Base-by-base conservation (phyloP, 805 yeast genomes). In the Nakazawaea holstii region DNA sequence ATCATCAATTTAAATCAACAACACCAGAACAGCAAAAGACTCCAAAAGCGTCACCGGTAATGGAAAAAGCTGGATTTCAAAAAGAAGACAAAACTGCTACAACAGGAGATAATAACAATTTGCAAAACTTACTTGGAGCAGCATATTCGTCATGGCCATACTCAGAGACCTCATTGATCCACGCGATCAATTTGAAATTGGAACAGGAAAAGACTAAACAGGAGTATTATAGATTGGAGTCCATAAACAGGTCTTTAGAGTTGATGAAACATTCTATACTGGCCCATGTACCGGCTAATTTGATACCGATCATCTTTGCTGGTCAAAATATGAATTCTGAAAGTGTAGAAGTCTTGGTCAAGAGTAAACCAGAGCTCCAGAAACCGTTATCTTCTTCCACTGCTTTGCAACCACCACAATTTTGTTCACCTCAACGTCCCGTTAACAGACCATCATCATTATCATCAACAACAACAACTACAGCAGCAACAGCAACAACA, bases 161-260 rank as follows among this genome's bases (percentile, higher is more conserved):
- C 55, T 67, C 83, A 7, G 85, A 84, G 46, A 69, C 71, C 8
- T 74, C 89, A 3, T 70, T 82, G 28, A 61, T 70, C 26, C 79
- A 76, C 52, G 82, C 89, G 0, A 64, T 88, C 33, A 71, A 73
- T 31, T 72, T 84, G 29, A 72, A 80, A 45, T 62, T 79, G 2
- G 90, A 88, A 59, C 92, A 85, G 58, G 97, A 91, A 60, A 72
- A 76, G 39, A 84, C 97, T 1, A 84, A 84, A 53, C 96, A 90
- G 61, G 94, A 85, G 54, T 82, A 72, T 55, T 84, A 85, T 60
- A 76, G 74, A 46, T 67, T 83, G 17, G 96, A 90, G 59, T 66
- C 74, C 36, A 70, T 84, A 26, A 74, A 75, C 37, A 74, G 76
- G 48, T 75, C 85, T 20, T 64, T 84, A 30, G 82, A 83, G 45